Evolutionary conservation across 805 yeast genomes (phyloP), one percentile per base, ranked within the genome.

Genomic region (Isabelozyma pseudorhagii): DNA sequence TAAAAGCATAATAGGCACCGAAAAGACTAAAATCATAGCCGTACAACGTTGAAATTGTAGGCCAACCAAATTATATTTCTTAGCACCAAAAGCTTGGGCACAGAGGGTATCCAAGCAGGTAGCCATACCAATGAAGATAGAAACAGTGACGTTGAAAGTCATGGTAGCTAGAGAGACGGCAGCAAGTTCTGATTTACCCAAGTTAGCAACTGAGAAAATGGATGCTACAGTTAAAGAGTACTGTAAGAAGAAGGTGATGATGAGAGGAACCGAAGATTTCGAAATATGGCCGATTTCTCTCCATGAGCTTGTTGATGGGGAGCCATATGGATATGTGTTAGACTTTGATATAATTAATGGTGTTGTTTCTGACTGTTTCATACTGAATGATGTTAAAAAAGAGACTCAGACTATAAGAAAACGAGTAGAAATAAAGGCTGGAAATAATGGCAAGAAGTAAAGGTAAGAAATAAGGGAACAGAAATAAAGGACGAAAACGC

Each of bases 81-180:
- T 50, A 10, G 63, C 63, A 8, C 66, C 66, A 41, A 50, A 61
- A 5, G 66, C 53, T 46, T 61, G 66, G 8, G 62, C 54, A 25
- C 66, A 61, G 14, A 59, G 50, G 8, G 66, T 61, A 47, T 61
- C 66, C n/a, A 61, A 47, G 2, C 60, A 60, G 1, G 66, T 61
- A 5, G 66, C 54, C 34, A 61, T 57, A 13, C 66, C 66, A 36
- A 61, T 61, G 43, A 61, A 59, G 8, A 59, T 58, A 8, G 66
- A 59, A 8, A 57, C 61, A 9, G 63, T 58, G 8, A 61, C 58
- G 40, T 61, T 61, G 31, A 61, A 62, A 1, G 64, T 60, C 60
- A 58, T 61, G 13, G 59, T 52, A 29, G 61, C 63, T 54, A 61
- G 51, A 4, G 56, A 51, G 10, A 58, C 66, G 5, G 66, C 64